phyloP scores from a whole-genome alignment of 352 stramenopile genomes.

The Pythium angustatum region DNA sequence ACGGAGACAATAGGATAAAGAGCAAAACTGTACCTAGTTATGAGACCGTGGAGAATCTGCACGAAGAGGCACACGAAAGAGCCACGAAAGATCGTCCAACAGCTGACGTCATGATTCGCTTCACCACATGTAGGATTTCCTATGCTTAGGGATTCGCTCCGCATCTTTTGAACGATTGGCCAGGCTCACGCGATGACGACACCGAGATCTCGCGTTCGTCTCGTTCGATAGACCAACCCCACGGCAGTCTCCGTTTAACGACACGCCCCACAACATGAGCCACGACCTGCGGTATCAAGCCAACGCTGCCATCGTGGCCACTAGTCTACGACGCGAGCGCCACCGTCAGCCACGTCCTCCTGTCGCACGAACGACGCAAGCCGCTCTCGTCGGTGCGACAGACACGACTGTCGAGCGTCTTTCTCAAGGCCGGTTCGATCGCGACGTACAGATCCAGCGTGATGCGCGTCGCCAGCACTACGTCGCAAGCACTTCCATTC shows the following conservation, averaged over 20 bases:
- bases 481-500: neutral
- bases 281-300: constrained; percentile 3
- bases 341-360: neutral
- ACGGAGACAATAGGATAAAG: neutral
- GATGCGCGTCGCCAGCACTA: neutral
- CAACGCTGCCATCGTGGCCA: neutral
- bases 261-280: neutral
- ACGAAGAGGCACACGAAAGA: too few species aligned
- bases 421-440: neutral
- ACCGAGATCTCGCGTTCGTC: neutral
- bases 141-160: neutral
- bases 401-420: neutral
- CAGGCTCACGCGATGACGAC: neutral
- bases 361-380: neutral
- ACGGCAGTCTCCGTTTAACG: neutral
- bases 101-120: too few species aligned
- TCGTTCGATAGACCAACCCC: too few species aligned
- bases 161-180: neutral
- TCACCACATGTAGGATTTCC: neutral
- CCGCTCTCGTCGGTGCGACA: neutral
- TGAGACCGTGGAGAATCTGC: too few species aligned
- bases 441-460: neutral
- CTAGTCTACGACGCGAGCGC: neutral
- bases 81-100: too few species aligned
- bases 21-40: too few species aligned